Conservation (phyloP, 345 rosid species). For the Microcos paniculata region DNA sequence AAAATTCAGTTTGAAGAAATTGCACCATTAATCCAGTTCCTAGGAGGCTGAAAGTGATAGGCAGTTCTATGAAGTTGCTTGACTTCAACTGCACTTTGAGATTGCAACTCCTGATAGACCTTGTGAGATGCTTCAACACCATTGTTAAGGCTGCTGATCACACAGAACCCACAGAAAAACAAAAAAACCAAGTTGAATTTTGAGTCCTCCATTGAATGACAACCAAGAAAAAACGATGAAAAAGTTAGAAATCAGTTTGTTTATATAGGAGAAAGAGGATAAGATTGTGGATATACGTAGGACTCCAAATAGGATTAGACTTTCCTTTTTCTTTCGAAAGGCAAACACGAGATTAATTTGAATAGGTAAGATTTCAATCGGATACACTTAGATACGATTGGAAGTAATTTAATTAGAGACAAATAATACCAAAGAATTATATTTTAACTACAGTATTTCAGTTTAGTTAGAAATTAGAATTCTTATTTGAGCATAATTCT, state of each 20-base stretch:
- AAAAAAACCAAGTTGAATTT: background rate
- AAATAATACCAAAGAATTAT: no score
- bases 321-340: no score
- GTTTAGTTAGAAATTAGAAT: no score
- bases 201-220: background rate
- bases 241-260: no score
- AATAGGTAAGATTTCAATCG: no score
- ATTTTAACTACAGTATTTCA: no score
- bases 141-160: background rate
- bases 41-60: conserved; percentile 84
- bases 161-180: background rate
- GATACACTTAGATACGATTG: no score
- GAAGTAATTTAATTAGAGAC: no score
- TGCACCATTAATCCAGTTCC: conserved; percentile 85
- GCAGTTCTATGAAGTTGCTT: conserved; percentile 48
- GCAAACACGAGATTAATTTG: no score
- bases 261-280: background rate
- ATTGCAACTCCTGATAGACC: conserved; percentile 41
- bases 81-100: conserved; percentile 28
- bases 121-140: conserved; percentile 48
- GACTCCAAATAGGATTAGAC: no score
- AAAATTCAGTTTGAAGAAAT: background rate
- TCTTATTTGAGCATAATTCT: no score
- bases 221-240: no score
- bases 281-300: background rate